Base-by-base conservation (phyloP, 495 filamentous ascomycete genomes). In the Choiromyces venosus region DNA sequence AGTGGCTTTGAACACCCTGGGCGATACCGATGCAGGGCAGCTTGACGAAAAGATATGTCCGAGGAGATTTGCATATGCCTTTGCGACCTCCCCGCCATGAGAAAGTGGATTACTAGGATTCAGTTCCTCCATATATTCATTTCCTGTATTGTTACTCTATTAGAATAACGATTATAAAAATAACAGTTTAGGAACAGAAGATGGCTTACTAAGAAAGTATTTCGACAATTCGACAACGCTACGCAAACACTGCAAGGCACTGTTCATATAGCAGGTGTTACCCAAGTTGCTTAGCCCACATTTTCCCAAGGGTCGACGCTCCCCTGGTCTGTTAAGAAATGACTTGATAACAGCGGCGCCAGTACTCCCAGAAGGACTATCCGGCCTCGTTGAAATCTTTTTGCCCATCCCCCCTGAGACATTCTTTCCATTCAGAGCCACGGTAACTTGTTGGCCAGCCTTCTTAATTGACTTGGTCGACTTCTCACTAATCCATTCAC, bases 221-320 rank as follows among this genome's bases (percentile, higher is more conserved):
- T 90, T 88, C 8, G 92, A 92, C 78, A 99, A 84, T 82, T 99
- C 95, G 74, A 96, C 92, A 3, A 97, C 91, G 75, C 91, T 94
- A 42, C 93, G 88, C 52, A 99, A 86, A 81, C 95, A 98, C 81
- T 99, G 95, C 68, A 97, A 83, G 33, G 96, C 95, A 21, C 95
- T 96, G 83, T 97, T 97, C 93, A 97, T 97, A 82, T 98, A 99
- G 83, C 95, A 99, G 0, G 95, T 97, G 78, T 99, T 99, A 25
- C 95, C 95, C 37, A 98, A 83, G 79, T 99, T 99, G 70, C 87
- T 89, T 65, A 99, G 83, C 38, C 95, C 95, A 64, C 93, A 91
- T 37, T 87, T 90, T 21, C 94, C 94, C 38, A 87, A 83, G 18
- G 87, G 86, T 68, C 89, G 87, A 3, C 88, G 52, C 83, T 67